Evolutionary conservation across 2,329 filamentous ascomycete genomes (phyloP).

Genomic region (Ophiostoma sp.): DNA sequence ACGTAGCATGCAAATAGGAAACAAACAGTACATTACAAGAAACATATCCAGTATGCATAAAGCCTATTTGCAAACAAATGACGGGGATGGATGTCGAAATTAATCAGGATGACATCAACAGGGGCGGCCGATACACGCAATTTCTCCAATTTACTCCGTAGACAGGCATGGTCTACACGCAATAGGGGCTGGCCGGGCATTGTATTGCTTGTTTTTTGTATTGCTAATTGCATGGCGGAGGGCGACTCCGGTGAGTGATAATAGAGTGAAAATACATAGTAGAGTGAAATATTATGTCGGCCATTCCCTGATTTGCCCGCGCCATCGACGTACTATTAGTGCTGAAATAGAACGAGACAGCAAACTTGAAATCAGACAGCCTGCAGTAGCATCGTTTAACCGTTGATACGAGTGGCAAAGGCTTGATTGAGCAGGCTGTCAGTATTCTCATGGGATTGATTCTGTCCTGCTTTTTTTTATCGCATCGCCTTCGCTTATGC

Average conservation of each 20-base stretch:
- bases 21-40: background rate
- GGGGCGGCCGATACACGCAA: slow-evolving; percentile 1
- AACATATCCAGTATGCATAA: background rate
- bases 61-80: background rate
- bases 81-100: background rate
- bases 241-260: background rate
- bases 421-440: background rate
- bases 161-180: background rate
- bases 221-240: background rate
- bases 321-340: background rate
- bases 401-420: background rate
- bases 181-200: background rate
- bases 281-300: background rate
- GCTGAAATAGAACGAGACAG: background rate
- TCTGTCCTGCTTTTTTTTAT: no score
- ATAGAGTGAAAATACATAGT: background rate
- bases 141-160: background rate
- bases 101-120: slow-evolving; percentile 8
- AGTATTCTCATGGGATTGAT: no score
- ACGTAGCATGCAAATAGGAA: no score
- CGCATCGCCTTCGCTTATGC: no score
- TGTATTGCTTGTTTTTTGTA: background rate
- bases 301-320: background rate
- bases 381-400: background rate
- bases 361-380: background rate